phyloP scores from a whole-genome alignment of 306 rosid species.

The Cucumis melo region DNA sequence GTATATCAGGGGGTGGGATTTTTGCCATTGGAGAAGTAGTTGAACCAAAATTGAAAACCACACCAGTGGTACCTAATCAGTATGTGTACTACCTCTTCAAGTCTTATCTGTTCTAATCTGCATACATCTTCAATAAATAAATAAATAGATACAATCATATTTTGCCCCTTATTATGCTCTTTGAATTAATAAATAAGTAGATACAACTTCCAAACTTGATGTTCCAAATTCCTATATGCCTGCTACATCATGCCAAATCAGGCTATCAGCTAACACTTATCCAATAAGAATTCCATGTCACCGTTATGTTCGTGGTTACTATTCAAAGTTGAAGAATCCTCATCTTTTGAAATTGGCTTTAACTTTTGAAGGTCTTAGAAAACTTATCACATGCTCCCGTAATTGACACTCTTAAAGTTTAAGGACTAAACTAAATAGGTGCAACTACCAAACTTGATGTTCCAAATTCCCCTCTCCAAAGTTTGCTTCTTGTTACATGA shows the following conservation, averaged over 20 bases:
- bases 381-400: not conserved
- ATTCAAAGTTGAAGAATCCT: not conserved
- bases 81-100: slow-evolving; percentile 23
- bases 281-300: not conserved
- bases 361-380: not conserved
- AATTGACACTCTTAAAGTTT: not conserved
- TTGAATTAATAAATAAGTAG: not conserved
- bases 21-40: slow-evolving; percentile 77
- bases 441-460: not conserved
- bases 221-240: not conserved
- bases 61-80: slow-evolving; percentile 51
- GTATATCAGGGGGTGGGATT: slow-evolving; percentile 61
- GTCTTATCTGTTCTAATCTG: not conserved
- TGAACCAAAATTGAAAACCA: slow-evolving; percentile 40
- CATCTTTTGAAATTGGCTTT: not conserved
- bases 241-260: not conserved
- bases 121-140: not conserved
- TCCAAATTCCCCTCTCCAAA: not conserved
- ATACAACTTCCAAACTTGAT: not conserved
- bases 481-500: not conserved
- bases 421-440: not conserved
- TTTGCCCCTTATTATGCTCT: not conserved
- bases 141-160: not conserved
- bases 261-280: not conserved
- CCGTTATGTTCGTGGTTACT: not conserved